These are phyloP conservation scores for Monilinia fructigena DNA, from an alignment of 2,329 filamentous ascomycete species.

Conservation along the genomic window DNA sequence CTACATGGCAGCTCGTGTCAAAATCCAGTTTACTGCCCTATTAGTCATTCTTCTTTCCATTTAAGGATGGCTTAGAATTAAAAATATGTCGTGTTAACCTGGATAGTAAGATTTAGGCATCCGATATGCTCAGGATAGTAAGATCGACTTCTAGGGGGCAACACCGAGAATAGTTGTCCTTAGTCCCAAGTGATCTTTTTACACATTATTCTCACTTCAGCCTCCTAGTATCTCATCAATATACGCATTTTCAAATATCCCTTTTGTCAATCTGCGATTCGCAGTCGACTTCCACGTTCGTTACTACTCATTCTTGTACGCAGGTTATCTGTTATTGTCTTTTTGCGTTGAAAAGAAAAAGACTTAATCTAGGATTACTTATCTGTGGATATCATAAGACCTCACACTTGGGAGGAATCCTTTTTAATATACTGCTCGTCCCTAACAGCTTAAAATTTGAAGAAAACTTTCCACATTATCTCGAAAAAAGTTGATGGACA, in stretches of 20 bases:
- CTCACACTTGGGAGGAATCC: not conserved
- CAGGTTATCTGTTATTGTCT: slow-evolving; percentile 2
- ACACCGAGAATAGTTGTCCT: slow-evolving; percentile 21
- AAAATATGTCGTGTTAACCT: slow-evolving; percentile 22
- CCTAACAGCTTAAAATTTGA: not conserved
- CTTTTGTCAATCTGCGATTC: slow-evolving; percentile 21
- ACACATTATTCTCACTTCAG: slow-evolving; percentile 23
- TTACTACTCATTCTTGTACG: slow-evolving; percentile 15
- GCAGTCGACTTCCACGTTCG: slow-evolving; percentile 24
- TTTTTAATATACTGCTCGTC: slow-evolving; percentile 15
- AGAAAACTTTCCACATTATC: not conserved
- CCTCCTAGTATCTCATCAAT: slow-evolving; percentile 17
- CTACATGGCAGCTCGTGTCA: slow-evolving; percentile 22
- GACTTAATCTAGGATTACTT: slow-evolving; percentile 4
- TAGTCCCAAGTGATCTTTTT: slow-evolving; percentile 20
- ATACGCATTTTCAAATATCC: slow-evolving; percentile 9
- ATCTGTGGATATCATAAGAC: slow-evolving; percentile 8
- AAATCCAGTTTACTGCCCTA: slow-evolving; percentile 19
- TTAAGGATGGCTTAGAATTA: slow-evolving; percentile 14
- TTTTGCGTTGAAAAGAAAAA: slow-evolving; percentile 8
- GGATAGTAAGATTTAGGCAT: slow-evolving; percentile 22
- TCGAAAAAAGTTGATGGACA: slow-evolving; percentile 9
- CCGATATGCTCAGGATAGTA: slow-evolving; percentile 18
- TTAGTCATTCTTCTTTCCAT: slow-evolving; percentile 13
- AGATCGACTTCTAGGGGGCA: slow-evolving; percentile 24